Percentiles rank a stretch among this genome's conserved stretches.
Conservation (phyloP, 2,329 filamentous ascomycete species). For the Penicillium brasilianum region DNA sequence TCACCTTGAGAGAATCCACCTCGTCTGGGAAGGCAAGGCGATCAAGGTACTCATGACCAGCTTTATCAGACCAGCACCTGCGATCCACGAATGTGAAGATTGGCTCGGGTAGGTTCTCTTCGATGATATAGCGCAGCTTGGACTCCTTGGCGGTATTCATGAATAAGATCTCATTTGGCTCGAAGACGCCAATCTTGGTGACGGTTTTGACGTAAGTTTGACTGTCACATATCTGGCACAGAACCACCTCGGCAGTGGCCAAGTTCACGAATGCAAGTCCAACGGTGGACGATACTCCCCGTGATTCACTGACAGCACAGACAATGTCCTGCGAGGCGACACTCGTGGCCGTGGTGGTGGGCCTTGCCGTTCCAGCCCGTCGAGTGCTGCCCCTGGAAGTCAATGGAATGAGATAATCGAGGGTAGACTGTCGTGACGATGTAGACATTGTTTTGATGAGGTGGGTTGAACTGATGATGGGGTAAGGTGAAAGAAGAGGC, state of each 20-base stretch:
- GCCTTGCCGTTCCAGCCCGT: constrained; percentile 57
- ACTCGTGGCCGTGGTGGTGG: constrained; percentile 62
- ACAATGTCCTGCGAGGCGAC: constrained; percentile 71
- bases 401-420: constrained; percentile 29
- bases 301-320: constrained; percentile 87
- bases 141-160: constrained; percentile 75
- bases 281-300: constrained; percentile 82
- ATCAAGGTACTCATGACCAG: constrained; percentile 77
- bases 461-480: background rate
- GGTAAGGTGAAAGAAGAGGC: background rate
- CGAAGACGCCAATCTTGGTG: constrained; percentile 81
- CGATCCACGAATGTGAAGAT: constrained; percentile 71
- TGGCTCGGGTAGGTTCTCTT: constrained; percentile 70
- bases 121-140: constrained; percentile 74
- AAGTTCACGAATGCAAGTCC: constrained; percentile 88
- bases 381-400: constrained; percentile 46
- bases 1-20: constrained; percentile 77
- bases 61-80: constrained; percentile 79
- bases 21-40: constrained; percentile 80
- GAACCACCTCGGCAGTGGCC: constrained; percentile 78
- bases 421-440: constrained; percentile 15
- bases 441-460: constrained; percentile 18
- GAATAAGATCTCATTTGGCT: constrained; percentile 79
- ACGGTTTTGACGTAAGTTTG: constrained; percentile 89
- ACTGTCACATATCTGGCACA: constrained; percentile 91